Evolutionary conservation across 805 yeast genomes (phyloP).

Genomic region (Sungouiozyma ichnusensis): DNA sequence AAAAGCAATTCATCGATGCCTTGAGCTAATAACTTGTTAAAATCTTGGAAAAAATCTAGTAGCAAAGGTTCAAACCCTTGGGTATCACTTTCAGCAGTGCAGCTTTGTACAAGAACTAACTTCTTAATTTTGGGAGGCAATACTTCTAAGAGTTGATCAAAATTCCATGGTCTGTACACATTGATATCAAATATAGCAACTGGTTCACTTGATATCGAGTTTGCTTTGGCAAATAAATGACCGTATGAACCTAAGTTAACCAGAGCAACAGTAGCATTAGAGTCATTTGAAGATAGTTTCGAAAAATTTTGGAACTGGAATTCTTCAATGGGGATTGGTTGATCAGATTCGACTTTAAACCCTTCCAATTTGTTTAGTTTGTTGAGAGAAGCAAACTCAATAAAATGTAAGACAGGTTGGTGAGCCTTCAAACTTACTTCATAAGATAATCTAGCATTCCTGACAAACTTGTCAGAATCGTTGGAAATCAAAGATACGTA

Average conservation of each 20-base stretch:
- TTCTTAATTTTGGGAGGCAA: constrained; percentile 47
- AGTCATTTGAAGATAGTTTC: neutral
- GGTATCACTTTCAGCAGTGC: constrained; percentile 12
- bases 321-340: neutral
- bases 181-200: constrained; percentile 42
- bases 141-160: constrained; percentile 36
- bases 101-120: constrained; percentile 60
- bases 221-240: constrained; percentile 33
- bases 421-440: constrained; percentile 39
- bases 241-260: constrained; percentile 55
- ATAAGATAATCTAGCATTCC: constrained; percentile 48
- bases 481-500: constrained; percentile 61
- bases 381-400: constrained; percentile 14
- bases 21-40: constrained; percentile 36
- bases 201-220: constrained; percentile 10
- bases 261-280: constrained; percentile 13
- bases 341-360: neutral
- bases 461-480: constrained; percentile 40
- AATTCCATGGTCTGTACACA: constrained; percentile 64
- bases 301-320: neutral
- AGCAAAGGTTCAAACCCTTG: constrained; percentile 57
- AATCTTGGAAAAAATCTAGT: constrained; percentile 62
- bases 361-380: constrained; percentile 1
- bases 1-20: constrained; percentile 44
- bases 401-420: constrained; percentile 66